These are phyloP conservation scores for Thielaviopsis musarum DNA, from an alignment of 2,329 filamentous ascomycete genomes.

Conservation along the genomic window DNA sequence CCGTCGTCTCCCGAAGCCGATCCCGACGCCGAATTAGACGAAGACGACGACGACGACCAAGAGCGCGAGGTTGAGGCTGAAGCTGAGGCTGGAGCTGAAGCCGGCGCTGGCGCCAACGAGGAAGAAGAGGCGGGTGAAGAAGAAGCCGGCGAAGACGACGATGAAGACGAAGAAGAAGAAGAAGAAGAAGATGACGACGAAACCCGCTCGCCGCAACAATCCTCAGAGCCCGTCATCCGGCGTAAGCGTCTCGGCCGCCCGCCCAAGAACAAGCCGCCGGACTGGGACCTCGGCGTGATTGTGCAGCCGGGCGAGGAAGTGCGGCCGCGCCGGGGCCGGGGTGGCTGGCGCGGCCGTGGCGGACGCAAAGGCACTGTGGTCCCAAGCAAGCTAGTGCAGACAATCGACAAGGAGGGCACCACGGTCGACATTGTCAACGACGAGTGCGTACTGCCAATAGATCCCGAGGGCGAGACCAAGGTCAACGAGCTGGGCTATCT, in stretches of 20 bases:
- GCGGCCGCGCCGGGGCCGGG: conserved; percentile 47
- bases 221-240: conserved; percentile 44
- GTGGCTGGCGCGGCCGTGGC: conserved; percentile 53
- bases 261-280: conserved; percentile 67
- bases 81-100: conserved; percentile 1
- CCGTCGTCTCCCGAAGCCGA: conserved; percentile 15
- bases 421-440: conserved; percentile 81
- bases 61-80: conserved; percentile 12
- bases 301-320: conserved; percentile 32
- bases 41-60: conserved; percentile 9
- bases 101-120: neutral
- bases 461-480: conserved; percentile 78
- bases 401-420: conserved; percentile 87
- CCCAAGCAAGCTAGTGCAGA: conserved; percentile 63
- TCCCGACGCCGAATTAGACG: neutral
- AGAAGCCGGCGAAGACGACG: conserved; percentile 3
- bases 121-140: conserved; percentile 2
- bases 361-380: conserved; percentile 52
- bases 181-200: conserved; percentile 19
- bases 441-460: conserved; percentile 76
- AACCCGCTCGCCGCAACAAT: conserved; percentile 29
- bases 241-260: conserved; percentile 70
- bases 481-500: conserved; percentile 81
- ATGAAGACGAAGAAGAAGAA: conserved; percentile 5
- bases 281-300: conserved; percentile 52